Base-by-base conservation (phyloP, 2,329 filamentous ascomycete species). In the Ophiocordyceps australis region DNA sequence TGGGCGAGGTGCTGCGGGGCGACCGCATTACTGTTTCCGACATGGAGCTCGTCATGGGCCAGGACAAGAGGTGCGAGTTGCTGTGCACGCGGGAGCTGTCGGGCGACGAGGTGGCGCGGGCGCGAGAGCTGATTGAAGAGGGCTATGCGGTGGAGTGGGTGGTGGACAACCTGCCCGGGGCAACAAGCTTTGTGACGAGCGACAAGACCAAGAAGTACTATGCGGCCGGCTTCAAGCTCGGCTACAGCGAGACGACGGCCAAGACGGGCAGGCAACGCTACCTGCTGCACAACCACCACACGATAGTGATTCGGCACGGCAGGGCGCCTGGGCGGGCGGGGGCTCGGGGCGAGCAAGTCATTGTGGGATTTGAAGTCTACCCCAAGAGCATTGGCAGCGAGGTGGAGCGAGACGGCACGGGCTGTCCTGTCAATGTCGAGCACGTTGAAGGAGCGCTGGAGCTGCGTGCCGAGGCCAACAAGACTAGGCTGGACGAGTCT, bases 81-180 rank as follows among this genome's bases (percentile, higher is more conserved):
- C 63, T 92, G 9, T 89, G 83, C 52, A 75, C 64, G 20, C 63
- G 62, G 26, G 62, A 74, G 28, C 57, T 89, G 11, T 65, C 66
- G 33, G 62, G 67, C 20, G 57, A 59, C 23, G 75, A 74, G 24
- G 49, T 91, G 30, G 62, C 65, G 38, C 66, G 70, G 43, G 76
- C 78, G 5, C 67, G 65, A 37, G 60, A 83, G 33, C 54, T 92
- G 40, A 74, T 92, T 20, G 65, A 65, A 32, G 67, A 83, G 27
- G 79, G 77, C 19, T 91, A 89, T 46, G 72, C 89, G n/a, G 74
- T 74, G 3, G 82, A 92, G 49, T 92, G 82, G 83, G 91, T 92
- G 37, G 77, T 89, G 35, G 82, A 93, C 49, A 92, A 92, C 40
- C 60, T 93, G 8, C 82, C 83, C 2, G 82, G 82, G 6, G 82